Base-by-base conservation (phyloP, 1,139 yeast genomes). In the Protomyces arabidopsidicola region DNA sequence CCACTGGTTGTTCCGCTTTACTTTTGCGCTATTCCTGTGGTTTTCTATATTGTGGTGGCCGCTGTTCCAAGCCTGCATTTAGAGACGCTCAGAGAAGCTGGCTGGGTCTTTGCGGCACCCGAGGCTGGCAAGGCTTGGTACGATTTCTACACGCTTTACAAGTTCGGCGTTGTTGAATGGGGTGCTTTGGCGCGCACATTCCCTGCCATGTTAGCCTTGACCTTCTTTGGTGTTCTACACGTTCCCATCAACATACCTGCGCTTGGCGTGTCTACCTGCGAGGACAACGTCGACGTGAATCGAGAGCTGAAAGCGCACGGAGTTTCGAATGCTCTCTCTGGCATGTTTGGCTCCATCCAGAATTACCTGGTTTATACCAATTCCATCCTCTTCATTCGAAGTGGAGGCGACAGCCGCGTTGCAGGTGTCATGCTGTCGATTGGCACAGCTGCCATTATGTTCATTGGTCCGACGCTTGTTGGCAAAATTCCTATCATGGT, bases 231-330 rank as follows among this genome's bases (percentile, higher is more conserved):
- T 3, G 87, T 93, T 53, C 77, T 93, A 63, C 98, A 93, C 72
- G 98, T 93, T 12, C 98, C 98, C 3, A 93, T 93, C 68, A 93
- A 93, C 73, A 97, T 93, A 6, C 98, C 98, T 2, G 98, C 98
- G 0, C 79, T 93, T 65, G 97, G 98, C 0, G 95, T 93, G 18
- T 87, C 96, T 1, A 82, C 89, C 3, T 90, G 90, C 3, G 87
- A 88, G 81, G 87, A 86, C 68, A 76, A 79, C 60, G 83, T 88
- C 68, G 96, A 91, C 72, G 96, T 93, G 35, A 96, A 93, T 74
- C 81, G 93, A 65, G 98, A 93, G 75, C 81, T 93, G 67, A 87
- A 91, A 52, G 97, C 98, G 0, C 98, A 93, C 75, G 98, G 98
- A 2, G 82, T 87, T 67, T 89, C 97, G n/a, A 93, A 93, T 72